Percentiles rank a stretch among this genome's conserved stretches.
phyloP scores from a whole-genome alignment of 352 stramenopile species.

The Globisporangium uncinulatum region DNA sequence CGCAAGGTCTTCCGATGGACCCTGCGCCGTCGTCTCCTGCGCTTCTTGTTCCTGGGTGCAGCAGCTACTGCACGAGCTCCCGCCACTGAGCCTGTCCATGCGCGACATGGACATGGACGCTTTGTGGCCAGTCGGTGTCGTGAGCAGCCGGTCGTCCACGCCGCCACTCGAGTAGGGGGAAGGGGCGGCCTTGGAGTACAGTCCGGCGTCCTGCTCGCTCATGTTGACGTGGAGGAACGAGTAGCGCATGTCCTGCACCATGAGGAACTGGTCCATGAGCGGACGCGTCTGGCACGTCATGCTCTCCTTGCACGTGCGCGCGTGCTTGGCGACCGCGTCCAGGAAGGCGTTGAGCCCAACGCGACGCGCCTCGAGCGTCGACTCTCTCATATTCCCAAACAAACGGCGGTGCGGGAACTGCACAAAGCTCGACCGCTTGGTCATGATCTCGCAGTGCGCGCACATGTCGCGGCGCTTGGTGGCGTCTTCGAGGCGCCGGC shows the following conservation, averaged over 20 bases:
- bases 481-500: constrained; percentile 53
- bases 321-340: constrained; percentile 67
- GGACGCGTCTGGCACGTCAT: constrained; percentile 62
- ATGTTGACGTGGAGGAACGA: constrained; percentile 84
- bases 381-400: constrained; percentile 69
- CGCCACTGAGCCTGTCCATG: constrained; percentile 29
- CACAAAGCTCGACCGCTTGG: constrained; percentile 77
- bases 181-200: constrained; percentile 30
- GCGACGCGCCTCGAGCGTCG: constrained; percentile 68
- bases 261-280: constrained; percentile 86
- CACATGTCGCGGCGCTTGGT: constrained; percentile 69
- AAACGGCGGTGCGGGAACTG: constrained; percentile 72
- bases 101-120: constrained; percentile 8
- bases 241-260: constrained; percentile 87
- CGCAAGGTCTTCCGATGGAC: constrained; percentile 13
- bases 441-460: constrained; percentile 67
- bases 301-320: constrained; percentile 65
- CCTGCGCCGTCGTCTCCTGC: constrained; percentile 2
- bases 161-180: not conserved
- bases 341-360: constrained; percentile 73
- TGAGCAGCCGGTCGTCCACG: constrained; percentile 19
- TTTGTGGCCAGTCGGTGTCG: constrained; percentile 17
- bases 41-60: constrained; percentile 11
- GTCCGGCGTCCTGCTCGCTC: constrained; percentile 47
- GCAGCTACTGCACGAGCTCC: constrained; percentile 17